Evolutionary conservation across 2,329 filamentous ascomycete species (phyloP), one percentile per base, ranked within the genome.

Genomic region (Cladosporium sp.): DNA sequence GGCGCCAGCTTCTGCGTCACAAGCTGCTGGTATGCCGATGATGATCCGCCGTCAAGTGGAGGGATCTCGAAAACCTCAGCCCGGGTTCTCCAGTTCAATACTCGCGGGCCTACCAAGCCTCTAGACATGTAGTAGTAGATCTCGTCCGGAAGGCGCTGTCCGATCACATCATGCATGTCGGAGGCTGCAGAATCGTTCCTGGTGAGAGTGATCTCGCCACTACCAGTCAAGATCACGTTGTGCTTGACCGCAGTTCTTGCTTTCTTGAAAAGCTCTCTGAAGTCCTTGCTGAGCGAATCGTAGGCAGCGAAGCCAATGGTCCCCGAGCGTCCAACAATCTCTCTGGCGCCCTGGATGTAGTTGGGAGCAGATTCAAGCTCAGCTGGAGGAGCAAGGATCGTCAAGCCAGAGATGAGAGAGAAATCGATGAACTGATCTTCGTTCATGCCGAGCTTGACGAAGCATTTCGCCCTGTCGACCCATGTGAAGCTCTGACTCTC

Each of bases 131-230:
- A 98, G 78, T 92, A 91, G 76, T 94, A 93, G 21, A 98, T 83
- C 78, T 99, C 95, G 49, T 93, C 88, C 0, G 95, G 93, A 5
- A 99, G 83, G 67, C 93, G 90, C 67, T 96, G 87, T n/a, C 93
- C 93, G 68, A 97, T 87, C 75, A 97, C 93, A 74, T 94, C 90
- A 75, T 96, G 92, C 70, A 95, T 89, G 75, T 98, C 93, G 55
- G 86, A 86, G 2, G 95, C 93, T 24, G 93, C 86, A 64, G 87
- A 84, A 8, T 92, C 90, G 64, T 84, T 86, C 72, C 93, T 89
- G 72, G 92, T 84, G 18, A 93, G 90, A 67, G 87, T 86, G 59
- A 97, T 86, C 73, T 90, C 88, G 49, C 95, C 95, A n/a, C 87
- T 87, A 64, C 87, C 85, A 38, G 89, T 87, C 70, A 97, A 88